These are phyloP conservation scores for Coelastrella sp. DNA, from an alignment of 139 green algal species.

Conservation along the genomic window DNA sequence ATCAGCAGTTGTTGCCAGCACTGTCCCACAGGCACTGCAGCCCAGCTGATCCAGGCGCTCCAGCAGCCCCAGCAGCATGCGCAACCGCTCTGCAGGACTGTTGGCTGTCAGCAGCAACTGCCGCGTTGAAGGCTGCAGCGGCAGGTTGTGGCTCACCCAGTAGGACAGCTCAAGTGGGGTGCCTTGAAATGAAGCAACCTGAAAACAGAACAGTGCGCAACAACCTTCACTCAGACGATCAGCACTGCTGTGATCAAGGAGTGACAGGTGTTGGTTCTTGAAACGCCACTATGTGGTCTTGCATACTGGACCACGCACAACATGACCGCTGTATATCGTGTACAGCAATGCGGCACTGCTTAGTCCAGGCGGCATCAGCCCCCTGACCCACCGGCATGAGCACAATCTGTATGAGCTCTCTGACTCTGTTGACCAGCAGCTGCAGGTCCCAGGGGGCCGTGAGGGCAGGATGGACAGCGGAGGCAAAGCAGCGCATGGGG, in stretches of 20 bases:
- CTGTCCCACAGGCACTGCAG: slow-evolving; percentile 16
- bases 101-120: slow-evolving; percentile 22
- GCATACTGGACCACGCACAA: background rate
- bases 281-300: background rate
- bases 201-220: background rate
- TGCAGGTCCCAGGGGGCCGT: slow-evolving; percentile 32
- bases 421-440: background rate
- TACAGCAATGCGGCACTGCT: background rate
- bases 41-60: slow-evolving; percentile 17
- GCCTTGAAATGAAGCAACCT: slow-evolving; percentile 40
- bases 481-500: background rate
- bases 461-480: slow-evolving; percentile 8
- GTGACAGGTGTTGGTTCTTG: no score
- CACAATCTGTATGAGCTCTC: slow-evolving; percentile 38
- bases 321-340: background rate
- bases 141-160: slow-evolving; percentile 34
- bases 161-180: slow-evolving; percentile 41
- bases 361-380: background rate
- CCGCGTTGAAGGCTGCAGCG: slow-evolving; percentile 18
- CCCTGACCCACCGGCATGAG: slow-evolving; percentile 15
- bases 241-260: no score
- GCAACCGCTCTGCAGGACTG: slow-evolving; percentile 30
- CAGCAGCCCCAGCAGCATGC: slow-evolving; percentile 30
- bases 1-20: slow-evolving; percentile 30
- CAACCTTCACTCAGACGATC: no score